phyloP scores from a whole-genome alignment of 2,329 filamentous ascomycete species.

The Phoma sp. region DNA sequence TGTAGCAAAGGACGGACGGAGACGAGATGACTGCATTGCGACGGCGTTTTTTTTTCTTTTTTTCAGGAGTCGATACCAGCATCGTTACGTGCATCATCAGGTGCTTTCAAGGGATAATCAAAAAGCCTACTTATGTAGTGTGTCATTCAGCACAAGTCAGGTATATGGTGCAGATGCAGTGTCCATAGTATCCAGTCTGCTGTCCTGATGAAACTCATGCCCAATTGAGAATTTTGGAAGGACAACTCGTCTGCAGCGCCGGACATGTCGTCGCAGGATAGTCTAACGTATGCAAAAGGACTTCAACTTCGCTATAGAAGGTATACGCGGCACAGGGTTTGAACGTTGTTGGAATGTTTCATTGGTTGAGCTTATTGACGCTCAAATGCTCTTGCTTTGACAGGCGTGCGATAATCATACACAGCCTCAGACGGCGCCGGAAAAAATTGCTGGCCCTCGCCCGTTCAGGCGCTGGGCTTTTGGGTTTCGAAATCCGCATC shows the following conservation, averaged over 20 bases:
- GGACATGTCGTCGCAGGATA: too few species aligned
- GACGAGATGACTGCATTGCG: not conserved
- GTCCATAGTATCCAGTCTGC: too few species aligned
- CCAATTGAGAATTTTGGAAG: too few species aligned
- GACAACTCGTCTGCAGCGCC: too few species aligned
- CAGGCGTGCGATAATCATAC: slow-evolving; percentile 22
- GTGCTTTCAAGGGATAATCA: too few species aligned
- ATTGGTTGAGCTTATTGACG: slow-evolving; percentile 19
- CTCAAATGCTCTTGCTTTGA: slow-evolving; percentile 19
- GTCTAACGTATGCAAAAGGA: too few species aligned
- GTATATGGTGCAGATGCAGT: too few species aligned
- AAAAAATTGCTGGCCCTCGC: not conserved
- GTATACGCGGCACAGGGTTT: not conserved
- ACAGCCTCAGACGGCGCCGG: slow-evolving; percentile 16
- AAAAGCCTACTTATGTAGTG: too few species aligned
- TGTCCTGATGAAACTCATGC: too few species aligned
- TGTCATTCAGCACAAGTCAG: not conserved
- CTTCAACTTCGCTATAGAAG: too few species aligned
- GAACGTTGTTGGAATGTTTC: slow-evolving; percentile 14
- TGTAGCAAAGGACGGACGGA: too few species aligned
- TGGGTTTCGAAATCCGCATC: not conserved
- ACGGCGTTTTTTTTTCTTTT: not conserved
- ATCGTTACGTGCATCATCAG: too few species aligned
- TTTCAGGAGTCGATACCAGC: not conserved
- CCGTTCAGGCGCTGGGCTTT: not conserved